A percentile compares a stretch with the other conserved stretches of the same genome.
Conservation (phyloP, 805 yeast genomes). For the Starmerella geochares region DNA sequence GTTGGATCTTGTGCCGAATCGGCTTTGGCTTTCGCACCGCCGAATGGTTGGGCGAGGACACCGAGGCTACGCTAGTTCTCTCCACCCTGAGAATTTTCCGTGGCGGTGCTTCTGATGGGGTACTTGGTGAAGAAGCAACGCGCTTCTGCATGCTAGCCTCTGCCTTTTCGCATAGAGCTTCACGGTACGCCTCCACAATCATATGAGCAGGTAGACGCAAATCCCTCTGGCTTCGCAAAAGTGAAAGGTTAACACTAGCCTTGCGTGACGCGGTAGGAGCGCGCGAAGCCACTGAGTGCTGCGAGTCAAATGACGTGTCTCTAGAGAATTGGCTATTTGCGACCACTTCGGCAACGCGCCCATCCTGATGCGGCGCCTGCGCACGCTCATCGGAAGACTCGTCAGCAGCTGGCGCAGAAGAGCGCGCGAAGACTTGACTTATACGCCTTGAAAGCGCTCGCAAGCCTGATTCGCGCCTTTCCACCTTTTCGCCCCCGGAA, state of each 20-base stretch:
- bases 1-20: slow-evolving; percentile 14
- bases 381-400: not conserved
- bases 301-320: not conserved
- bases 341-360: not conserved
- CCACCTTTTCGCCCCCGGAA: not conserved
- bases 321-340: not conserved
- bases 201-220: not conserved
- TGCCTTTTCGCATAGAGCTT: slow-evolving; percentile 3
- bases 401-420: not conserved
- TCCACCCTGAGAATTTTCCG: not conserved
- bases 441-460: slow-evolving; percentile 1
- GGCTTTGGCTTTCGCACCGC: not conserved
- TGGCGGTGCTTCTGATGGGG: not conserved
- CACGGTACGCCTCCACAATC: slow-evolving; percentile 5
- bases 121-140: not conserved
- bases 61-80: not conserved
- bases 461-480: slow-evolving; percentile 1
- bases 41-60: not conserved
- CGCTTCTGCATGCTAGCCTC: not conserved
- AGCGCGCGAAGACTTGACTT: not conserved
- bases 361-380: not conserved
- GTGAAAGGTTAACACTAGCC: slow-evolving; percentile 1
- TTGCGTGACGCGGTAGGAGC: slow-evolving; percentile 1
- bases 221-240: not conserved
- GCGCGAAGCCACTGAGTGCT: not conserved